Conservation (phyloP, 169 alveolate genomes). For the Neospora caninum region DNA sequence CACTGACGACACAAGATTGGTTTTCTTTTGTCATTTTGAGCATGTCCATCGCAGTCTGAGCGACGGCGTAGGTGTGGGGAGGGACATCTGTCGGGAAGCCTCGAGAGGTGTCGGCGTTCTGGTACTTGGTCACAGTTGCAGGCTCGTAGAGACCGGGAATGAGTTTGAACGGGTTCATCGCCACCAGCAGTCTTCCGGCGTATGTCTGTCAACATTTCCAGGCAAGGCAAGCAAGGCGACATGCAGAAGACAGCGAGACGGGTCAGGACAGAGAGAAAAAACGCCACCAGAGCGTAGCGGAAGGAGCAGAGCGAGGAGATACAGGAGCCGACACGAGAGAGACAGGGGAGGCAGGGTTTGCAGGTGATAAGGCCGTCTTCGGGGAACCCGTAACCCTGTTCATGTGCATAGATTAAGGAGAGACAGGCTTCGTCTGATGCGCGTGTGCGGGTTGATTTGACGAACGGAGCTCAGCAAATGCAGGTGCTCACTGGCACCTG, state of each 20-base stretch:
- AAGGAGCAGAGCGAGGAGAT: neutral
- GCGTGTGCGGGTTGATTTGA: too few species aligned
- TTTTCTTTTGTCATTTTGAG: conserved; percentile 44
- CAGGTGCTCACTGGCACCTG: too few species aligned
- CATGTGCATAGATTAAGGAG: too few species aligned
- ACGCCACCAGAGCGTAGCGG: too few species aligned
- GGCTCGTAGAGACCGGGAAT: conserved; percentile 86
- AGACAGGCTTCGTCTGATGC: too few species aligned
- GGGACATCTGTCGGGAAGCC: conserved; percentile 71
- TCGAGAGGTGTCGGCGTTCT: conserved; percentile 79
- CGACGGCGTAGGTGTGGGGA: conserved; percentile 90
- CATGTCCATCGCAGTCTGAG: conserved; percentile 71
- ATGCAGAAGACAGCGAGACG: neutral
- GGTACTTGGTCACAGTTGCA: conserved; percentile 79
- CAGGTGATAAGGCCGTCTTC: too few species aligned
- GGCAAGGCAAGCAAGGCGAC: neutral
- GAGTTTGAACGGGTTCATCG: conserved; percentile 88
- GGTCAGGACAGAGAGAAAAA: neutral
- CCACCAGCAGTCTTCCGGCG: conserved; percentile 90
- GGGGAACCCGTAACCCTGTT: too few species aligned
- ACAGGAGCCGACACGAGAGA: too few species aligned
- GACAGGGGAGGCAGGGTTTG: too few species aligned
- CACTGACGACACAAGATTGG: conserved; percentile 60
- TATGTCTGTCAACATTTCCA: conserved; percentile 68
- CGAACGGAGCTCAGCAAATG: too few species aligned